Evolutionary conservation across 352 stramenopile genomes (phyloP).

Genomic region (Phytophthora idaei): DNA sequence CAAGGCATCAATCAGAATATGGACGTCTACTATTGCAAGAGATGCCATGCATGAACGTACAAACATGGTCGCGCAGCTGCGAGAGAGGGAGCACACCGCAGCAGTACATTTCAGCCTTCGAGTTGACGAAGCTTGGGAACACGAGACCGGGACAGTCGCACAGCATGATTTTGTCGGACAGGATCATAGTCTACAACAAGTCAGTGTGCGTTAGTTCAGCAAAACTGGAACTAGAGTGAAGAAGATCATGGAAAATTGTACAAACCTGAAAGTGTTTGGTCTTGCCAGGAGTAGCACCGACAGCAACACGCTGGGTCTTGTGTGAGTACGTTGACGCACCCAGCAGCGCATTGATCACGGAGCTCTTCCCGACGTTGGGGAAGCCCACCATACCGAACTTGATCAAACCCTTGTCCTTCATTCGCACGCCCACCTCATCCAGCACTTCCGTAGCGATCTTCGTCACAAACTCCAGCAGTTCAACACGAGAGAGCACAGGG

Average conservation of each 20-base stretch:
- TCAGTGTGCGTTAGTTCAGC: slow-evolving; percentile 7
- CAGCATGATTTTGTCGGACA: slow-evolving; percentile 98
- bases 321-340: slow-evolving; percentile 96
- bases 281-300: slow-evolving; percentile 98
- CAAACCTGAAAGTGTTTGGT: slow-evolving; percentile 99
- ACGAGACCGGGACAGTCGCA: slow-evolving; percentile 99
- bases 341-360: slow-evolving; percentile 99
- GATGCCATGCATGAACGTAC: slow-evolving; percentile 31
- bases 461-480: slow-evolving; percentile 79
- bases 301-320: slow-evolving; percentile 95
- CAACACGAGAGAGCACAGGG: slow-evolving; percentile 70
- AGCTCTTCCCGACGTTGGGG: slow-evolving; percentile 99
- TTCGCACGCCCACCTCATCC: slow-evolving; percentile 59
- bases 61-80: slow-evolving; percentile 96
- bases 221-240: neutral
- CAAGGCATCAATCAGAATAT: slow-evolving; percentile 11
- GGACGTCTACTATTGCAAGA: neutral
- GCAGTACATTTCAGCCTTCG: slow-evolving; percentile 99
- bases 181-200: slow-evolving; percentile 89
- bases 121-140: slow-evolving; percentile 99
- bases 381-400: slow-evolving; percentile 99
- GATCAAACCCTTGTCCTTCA: slow-evolving; percentile 85
- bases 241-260: neutral
- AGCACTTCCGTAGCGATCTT: slow-evolving; percentile 62
- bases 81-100: slow-evolving; percentile 98